phyloP scores from a whole-genome alignment of 108 stramenopile genomes.

The Seminavis robusta region DNA sequence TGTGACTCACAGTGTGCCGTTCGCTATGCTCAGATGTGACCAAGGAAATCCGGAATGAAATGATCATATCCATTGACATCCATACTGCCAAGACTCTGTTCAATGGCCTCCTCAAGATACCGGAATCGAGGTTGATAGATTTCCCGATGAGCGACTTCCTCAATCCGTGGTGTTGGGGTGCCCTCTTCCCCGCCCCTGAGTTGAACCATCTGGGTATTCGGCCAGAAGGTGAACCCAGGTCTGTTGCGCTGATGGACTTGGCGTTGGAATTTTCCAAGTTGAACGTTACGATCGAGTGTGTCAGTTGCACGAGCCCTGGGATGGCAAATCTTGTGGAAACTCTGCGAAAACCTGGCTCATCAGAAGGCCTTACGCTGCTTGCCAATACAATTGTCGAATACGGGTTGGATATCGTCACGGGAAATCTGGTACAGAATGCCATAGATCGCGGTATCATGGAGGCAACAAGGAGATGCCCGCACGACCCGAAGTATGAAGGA shows the following conservation, averaged over 20 bases:
- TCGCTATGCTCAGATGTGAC: too few species aligned
- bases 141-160: conserved; percentile 56
- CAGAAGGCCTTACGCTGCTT: conserved; percentile 40
- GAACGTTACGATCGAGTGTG: conserved; percentile 51
- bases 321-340: conserved; percentile 43
- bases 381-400: conserved; percentile 52
- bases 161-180: conserved; percentile 67
- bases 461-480: conserved; percentile 56
- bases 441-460: conserved; percentile 61
- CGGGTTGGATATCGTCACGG: conserved; percentile 27
- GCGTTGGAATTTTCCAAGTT: conserved; percentile 35
- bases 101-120: conserved; percentile 39
- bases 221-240: conserved; percentile 14
- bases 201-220: conserved; percentile 51
- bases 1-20: too few species aligned
- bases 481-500: conserved; percentile 36
- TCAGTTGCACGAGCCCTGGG: conserved; percentile 53
- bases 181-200: conserved; percentile 57
- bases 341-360: conserved; percentile 35
- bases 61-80: too few species aligned
- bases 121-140: conserved; percentile 34
- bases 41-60: too few species aligned
- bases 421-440: conserved; percentile 49
- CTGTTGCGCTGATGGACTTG: conserved; percentile 38
- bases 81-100: conserved; percentile 36